These are phyloP conservation scores for Hydrangea macrophylla DNA, from an alignment of 148 eudicot genomes.

Conservation along the genomic window DNA sequence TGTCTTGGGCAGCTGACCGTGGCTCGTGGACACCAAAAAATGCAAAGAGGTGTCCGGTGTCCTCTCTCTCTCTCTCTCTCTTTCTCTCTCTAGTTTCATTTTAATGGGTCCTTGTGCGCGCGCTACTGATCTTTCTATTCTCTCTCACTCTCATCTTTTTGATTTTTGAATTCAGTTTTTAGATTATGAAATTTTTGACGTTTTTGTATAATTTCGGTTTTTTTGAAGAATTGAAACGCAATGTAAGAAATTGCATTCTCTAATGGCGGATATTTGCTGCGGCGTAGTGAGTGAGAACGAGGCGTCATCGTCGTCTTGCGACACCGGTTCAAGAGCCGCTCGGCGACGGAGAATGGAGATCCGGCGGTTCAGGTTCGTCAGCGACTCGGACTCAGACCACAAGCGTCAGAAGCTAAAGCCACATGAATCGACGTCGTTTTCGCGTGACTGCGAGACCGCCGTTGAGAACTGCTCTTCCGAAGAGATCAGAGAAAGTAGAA, in stretches of 20 bases:
- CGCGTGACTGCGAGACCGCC: constrained; percentile 21
- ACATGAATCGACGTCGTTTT: constrained; percentile 8
- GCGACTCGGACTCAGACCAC: constrained; percentile 13
- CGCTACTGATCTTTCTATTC: no score
- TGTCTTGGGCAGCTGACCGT: not conserved
- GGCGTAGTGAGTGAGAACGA: constrained; percentile 35
- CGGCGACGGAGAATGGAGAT: constrained; percentile 58
- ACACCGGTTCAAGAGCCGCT: constrained; percentile 34
- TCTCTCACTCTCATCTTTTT: not conserved
- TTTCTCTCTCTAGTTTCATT: not conserved
- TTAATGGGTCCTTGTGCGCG: not conserved
- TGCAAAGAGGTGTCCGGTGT: not conserved
- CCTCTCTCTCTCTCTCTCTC: not conserved
- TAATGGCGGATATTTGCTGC: constrained; percentile 69
- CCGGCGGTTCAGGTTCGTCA: constrained; percentile 33
- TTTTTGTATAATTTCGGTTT: not conserved
- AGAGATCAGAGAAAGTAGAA: not conserved
- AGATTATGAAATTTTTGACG: no score
- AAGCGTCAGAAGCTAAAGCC: constrained; percentile 43
- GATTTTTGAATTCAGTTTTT: no score
- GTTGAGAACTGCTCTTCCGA: constrained; percentile 12
- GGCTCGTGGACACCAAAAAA: not conserved
- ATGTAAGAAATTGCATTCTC: not conserved
- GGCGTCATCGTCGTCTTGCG: constrained; percentile 15
- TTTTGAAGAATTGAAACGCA: not conserved